phyloP scores from a whole-genome alignment of 495 filamentous ascomycete genomes.

The Podospora tetraspora region DNA sequence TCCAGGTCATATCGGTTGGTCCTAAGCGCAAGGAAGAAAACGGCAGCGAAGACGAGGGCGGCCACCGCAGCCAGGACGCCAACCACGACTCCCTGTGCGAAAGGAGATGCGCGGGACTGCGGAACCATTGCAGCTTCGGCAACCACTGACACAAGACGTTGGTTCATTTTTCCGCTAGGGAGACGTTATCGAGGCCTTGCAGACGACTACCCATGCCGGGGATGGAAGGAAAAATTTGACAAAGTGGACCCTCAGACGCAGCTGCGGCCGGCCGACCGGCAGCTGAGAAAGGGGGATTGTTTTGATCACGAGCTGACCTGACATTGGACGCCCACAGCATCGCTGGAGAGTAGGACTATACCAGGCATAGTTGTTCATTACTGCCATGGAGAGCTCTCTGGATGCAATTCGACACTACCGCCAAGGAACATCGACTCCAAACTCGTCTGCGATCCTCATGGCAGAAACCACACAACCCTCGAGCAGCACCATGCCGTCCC shows the following conservation, averaged over 20 bases:
- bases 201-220: not conserved
- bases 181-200: not conserved
- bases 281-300: not conserved
- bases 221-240: not conserved
- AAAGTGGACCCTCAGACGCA: not conserved
- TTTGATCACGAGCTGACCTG: not conserved
- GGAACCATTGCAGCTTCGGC: not conserved
- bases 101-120: not conserved
- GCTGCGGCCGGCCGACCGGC: too few relatives aligned
- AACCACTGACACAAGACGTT: not conserved
- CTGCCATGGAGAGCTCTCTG: too few relatives aligned
- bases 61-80: not conserved
- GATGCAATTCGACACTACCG: not conserved
- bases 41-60: not conserved
- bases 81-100: not conserved
- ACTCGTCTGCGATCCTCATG: conserved; percentile 42
- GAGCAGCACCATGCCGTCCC: conserved; percentile 60
- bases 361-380: too few relatives aligned
- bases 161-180: not conserved
- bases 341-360: too few relatives aligned
- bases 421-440: conserved; percentile 44
- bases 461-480: conserved; percentile 55
- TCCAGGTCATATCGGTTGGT: conserved; percentile 16
- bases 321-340: too few relatives aligned
- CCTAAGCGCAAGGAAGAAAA: not conserved